Evolutionary conservation across 2,329 filamentous ascomycete species (phyloP).

Genomic region (Neofusicoccum kwambonambiense): DNA sequence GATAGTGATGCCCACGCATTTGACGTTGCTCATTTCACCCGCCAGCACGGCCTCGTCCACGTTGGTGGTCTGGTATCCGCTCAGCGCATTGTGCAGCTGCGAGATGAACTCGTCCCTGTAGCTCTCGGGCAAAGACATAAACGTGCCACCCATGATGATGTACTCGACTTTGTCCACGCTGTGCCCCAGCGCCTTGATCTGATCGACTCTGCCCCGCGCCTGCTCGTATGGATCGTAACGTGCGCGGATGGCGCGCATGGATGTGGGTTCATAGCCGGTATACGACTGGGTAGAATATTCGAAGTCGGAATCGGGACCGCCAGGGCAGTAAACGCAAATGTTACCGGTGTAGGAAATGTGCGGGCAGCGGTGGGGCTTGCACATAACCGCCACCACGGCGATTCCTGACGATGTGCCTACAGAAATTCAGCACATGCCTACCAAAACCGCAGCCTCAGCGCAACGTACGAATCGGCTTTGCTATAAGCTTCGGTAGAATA

Average conservation of each 20-base stretch:
- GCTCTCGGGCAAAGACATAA: constrained; percentile 89
- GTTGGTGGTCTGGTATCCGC: constrained; percentile 88
- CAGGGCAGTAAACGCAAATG: constrained; percentile 98
- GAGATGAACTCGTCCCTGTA: constrained; percentile 94
- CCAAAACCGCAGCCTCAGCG: not conserved
- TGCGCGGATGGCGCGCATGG: constrained; percentile 95
- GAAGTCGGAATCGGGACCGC: constrained; percentile 96
- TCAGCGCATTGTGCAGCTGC: constrained; percentile 93
- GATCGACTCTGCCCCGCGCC: constrained; percentile 90
- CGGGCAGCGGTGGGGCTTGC: constrained; percentile 95
- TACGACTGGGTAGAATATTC: constrained; percentile 99
- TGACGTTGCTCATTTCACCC: constrained; percentile 94
- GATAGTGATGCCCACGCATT: constrained; percentile 98
- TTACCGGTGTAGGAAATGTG: constrained; percentile 99
- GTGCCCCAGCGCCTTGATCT: constrained; percentile 92
- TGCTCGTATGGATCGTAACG: constrained; percentile 98
- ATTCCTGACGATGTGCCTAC: constrained; percentile 93
- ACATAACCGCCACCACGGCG: constrained; percentile 98
- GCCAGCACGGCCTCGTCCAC: constrained; percentile 95
- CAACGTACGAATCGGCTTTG: constrained; percentile 82
- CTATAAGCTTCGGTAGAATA: constrained; percentile 91
- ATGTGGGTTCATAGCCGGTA: constrained; percentile 96
- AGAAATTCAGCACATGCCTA: constrained; percentile 17
- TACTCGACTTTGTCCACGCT: constrained; percentile 99
- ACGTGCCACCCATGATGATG: constrained; percentile 99